phyloP scores from a whole-genome alignment of 768 basidiomycete species.

The Boletus sp. region DNA sequence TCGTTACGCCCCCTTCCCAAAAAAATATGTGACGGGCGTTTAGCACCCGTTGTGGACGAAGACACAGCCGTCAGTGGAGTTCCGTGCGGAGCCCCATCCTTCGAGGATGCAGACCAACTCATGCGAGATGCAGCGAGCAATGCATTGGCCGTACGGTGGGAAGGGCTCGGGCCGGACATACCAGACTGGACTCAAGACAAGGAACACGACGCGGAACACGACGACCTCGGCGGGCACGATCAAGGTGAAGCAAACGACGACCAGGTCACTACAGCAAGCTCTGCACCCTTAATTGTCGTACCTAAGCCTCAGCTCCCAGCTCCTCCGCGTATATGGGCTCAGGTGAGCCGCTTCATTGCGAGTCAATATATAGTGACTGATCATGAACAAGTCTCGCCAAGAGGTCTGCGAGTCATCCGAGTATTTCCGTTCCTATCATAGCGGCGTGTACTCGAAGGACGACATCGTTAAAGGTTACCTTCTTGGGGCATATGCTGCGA shows the following conservation, averaged over 20 bases:
- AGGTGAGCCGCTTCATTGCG: slow-evolving; percentile 31
- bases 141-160: slow-evolving; percentile 6
- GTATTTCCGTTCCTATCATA: slow-evolving; percentile 68
- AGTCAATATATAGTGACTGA: not conserved
- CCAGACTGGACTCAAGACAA: slow-evolving; percentile 28
- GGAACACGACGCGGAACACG: slow-evolving; percentile 17
- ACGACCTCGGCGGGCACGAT: slow-evolving; percentile 5
- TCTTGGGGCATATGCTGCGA: slow-evolving; percentile 66
- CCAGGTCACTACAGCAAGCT: slow-evolving; percentile 14
- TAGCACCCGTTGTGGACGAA: not conserved
- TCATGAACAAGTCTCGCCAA: slow-evolving; percentile 61
- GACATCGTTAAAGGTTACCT: slow-evolving; percentile 73
- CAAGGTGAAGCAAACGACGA: slow-evolving; percentile 6
- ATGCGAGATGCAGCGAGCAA: slow-evolving; percentile 19
- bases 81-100: slow-evolving; percentile 2
- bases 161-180: slow-evolving; percentile 5
- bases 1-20: slow-evolving; percentile 22
- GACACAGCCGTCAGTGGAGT: not conserved
- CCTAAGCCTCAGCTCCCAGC: slow-evolving; percentile 26
- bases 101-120: slow-evolving; percentile 17
- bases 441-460: slow-evolving; percentile 69
- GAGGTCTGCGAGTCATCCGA: slow-evolving; percentile 81
- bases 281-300: not conserved
- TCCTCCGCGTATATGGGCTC: slow-evolving; percentile 44
- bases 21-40: slow-evolving; percentile 7